These are phyloP conservation scores for Candida parachauliodes DNA, from an alignment of 805 yeast species.

Conservation along the genomic window DNA sequence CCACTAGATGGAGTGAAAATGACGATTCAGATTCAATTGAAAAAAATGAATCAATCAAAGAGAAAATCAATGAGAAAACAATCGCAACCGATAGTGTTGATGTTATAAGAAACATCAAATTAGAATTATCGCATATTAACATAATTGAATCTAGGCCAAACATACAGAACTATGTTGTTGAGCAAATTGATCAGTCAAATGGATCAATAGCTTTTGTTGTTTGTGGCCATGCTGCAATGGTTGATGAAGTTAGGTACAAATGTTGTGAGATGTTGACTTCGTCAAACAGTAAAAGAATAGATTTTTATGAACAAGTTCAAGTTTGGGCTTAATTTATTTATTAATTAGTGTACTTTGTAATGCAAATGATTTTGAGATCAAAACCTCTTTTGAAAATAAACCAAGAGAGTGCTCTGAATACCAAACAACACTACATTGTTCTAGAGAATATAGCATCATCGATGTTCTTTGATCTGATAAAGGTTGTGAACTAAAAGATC, in stretches of 20 bases:
- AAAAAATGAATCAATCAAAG: not conserved
- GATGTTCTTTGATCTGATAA: no score
- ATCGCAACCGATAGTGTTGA: not conserved
- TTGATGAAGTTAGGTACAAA: constrained; percentile 50
- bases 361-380: no score
- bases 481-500: no score
- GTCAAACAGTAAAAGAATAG: constrained; percentile 48
- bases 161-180: constrained; percentile 33
- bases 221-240: constrained; percentile 63
- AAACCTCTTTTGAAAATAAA: no score
- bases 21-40: not conserved
- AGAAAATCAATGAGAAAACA: not conserved
- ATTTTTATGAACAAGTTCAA: constrained; percentile 72
- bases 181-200: constrained; percentile 31
- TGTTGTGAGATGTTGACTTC: constrained; percentile 38
- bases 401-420: no score
- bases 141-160: not conserved
- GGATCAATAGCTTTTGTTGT: constrained; percentile 51
- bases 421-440: no score
- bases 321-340: constrained; percentile 44
- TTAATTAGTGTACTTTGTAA: not conserved
- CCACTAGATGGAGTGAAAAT: not conserved
- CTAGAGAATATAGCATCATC: no score
- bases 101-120: not conserved
- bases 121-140: not conserved